These are phyloP conservation scores for Pestalotiopsis sp. DNA, from an alignment of 2,329 filamentous ascomycete species.

Conservation along the genomic window DNA sequence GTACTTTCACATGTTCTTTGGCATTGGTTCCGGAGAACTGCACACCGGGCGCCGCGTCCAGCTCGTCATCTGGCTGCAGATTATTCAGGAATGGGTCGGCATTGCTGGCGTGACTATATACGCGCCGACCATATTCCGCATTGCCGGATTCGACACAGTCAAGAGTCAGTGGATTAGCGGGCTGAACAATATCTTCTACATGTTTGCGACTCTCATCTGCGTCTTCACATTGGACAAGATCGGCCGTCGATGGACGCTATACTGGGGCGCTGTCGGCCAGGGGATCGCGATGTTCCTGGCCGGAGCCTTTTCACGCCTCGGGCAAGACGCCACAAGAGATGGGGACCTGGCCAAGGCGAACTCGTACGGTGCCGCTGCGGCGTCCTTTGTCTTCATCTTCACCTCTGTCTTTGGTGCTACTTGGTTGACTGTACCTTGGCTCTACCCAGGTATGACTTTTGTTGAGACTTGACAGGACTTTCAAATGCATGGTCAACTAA, in stretches of 20 bases:
- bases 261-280: constrained; percentile 67
- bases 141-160: constrained; percentile 64
- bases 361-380: constrained; percentile 65
- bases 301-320: constrained; percentile 62
- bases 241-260: constrained; percentile 69
- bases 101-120: constrained; percentile 69
- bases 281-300: constrained; percentile 70
- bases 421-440: constrained; percentile 58
- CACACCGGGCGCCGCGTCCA: constrained; percentile 70
- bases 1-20: constrained; percentile 69
- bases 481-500: not conserved
- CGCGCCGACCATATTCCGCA: constrained; percentile 62
- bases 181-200: constrained; percentile 51
- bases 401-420: constrained; percentile 67
- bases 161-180: constrained; percentile 68
- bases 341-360: constrained; percentile 48
- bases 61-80: constrained; percentile 72
- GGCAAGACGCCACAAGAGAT: constrained; percentile 47
- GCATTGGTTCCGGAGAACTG: constrained; percentile 64
- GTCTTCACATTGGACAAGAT: constrained; percentile 73
- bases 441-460: constrained; percentile 50
- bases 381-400: constrained; percentile 72
- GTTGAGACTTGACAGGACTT: too few relatives aligned
- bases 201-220: constrained; percentile 68
- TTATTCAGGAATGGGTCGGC: constrained; percentile 71